phyloP scores from a whole-genome alignment of 805 yeast genomes.

The Candida chauliodis region DNA sequence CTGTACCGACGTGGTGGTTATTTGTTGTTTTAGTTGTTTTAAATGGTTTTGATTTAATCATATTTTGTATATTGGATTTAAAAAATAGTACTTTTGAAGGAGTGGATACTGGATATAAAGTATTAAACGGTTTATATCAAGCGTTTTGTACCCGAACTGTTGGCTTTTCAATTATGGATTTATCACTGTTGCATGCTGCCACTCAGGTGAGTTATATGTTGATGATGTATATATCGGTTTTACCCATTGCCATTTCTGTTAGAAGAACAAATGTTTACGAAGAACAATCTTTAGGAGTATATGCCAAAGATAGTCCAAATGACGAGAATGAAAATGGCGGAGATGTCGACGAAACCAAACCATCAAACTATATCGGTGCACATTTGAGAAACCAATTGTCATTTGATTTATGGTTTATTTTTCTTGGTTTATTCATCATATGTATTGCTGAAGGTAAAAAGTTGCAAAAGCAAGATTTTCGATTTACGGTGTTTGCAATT shows the following conservation, averaged over 20 bases:
- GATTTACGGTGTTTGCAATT: constrained; percentile 66
- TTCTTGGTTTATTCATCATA: constrained; percentile 78
- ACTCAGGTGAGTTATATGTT: constrained; percentile 90
- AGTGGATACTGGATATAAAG: constrained; percentile 63
- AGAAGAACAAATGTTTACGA: constrained; percentile 97
- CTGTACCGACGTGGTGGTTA: constrained; percentile 95
- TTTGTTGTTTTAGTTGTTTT: constrained; percentile 66
- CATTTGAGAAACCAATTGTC: constrained; percentile 91
- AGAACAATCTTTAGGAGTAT: constrained; percentile 95
- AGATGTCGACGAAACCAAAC: constrained; percentile 35
- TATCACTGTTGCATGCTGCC: constrained; percentile 76
- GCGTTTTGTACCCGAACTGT: constrained; percentile 93
- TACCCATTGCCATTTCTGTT: constrained; percentile 94
- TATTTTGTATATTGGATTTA: constrained; percentile 77
- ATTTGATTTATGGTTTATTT: constrained; percentile 91
- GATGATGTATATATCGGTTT: constrained; percentile 97
- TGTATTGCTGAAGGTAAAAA: constrained; percentile 80
- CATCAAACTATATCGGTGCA: constrained; percentile 68
- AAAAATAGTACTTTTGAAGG: constrained; percentile 47
- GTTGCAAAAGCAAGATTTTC: constrained; percentile 38
- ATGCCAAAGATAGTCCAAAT: constrained; percentile 34
- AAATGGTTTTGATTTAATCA: constrained; percentile 73
- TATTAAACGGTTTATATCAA: constrained; percentile 82
- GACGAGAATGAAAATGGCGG: constrained; percentile 22
- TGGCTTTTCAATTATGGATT: constrained; percentile 74